These are phyloP conservation scores for Hericium erinaceus DNA, from an alignment of 768 basidiomycete genomes.

Conservation along the genomic window DNA sequence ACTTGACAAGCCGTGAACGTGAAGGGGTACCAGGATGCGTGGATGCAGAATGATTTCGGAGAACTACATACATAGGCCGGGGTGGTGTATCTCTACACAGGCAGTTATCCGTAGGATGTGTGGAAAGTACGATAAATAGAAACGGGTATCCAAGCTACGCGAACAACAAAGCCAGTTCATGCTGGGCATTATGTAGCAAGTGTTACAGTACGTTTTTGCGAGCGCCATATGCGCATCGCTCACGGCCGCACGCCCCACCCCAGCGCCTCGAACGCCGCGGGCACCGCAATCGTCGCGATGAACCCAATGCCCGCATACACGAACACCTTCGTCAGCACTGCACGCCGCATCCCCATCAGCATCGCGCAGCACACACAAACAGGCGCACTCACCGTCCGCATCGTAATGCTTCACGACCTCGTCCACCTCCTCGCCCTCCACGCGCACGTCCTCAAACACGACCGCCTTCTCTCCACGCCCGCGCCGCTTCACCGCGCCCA, in stretches of 20 bases:
- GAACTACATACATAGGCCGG: too few species aligned
- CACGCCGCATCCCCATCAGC: not conserved
- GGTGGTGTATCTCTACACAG: too few species aligned
- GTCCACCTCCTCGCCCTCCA: constrained; percentile 16
- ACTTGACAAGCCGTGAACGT: too few species aligned
- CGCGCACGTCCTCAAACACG: constrained; percentile 1
- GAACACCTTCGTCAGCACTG: constrained; percentile 83
- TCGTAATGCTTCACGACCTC: constrained; percentile 68
- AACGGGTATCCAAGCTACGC: too few species aligned
- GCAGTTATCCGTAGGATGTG: too few species aligned
- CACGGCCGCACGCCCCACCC: constrained; percentile 48
- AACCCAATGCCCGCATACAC: constrained; percentile 85
- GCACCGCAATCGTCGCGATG: constrained; percentile 51
- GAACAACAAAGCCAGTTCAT: too few species aligned
- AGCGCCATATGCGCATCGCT: too few species aligned
- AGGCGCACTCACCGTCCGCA: constrained; percentile 58
- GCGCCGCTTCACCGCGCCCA: constrained; percentile 17
- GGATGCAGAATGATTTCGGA: too few species aligned
- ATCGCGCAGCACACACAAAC: constrained; percentile 2
- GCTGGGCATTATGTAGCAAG: too few species aligned
- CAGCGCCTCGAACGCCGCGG: constrained; percentile 56
- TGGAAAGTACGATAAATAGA: too few species aligned
- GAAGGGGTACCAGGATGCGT: too few species aligned
- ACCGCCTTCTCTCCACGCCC: constrained; percentile 11
- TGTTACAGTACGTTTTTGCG: too few species aligned